These are phyloP conservation scores for Mycosarcoma mackinlayi DNA, from an alignment of 1,284 basidiomycete genomes.

Conservation along the genomic window DNA sequence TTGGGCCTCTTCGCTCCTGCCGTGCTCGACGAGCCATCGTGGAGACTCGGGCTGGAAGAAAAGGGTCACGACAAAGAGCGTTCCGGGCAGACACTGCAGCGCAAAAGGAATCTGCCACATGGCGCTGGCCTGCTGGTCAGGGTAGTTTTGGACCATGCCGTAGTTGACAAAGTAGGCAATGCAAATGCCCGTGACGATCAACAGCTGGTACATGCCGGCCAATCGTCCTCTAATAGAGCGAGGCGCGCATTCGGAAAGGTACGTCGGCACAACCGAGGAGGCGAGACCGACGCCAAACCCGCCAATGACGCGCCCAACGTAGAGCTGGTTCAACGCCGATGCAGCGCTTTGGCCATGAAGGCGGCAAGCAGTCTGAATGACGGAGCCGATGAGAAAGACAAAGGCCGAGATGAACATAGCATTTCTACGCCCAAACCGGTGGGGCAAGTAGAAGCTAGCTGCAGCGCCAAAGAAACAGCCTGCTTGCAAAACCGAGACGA, in stretches of 20 bases:
- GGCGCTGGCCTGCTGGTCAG: slow-evolving; percentile 28
- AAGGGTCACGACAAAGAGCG: slow-evolving; percentile 54
- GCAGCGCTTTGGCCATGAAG: slow-evolving; percentile 45
- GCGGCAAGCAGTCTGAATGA: slow-evolving; percentile 57
- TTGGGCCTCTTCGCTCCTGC: slow-evolving; percentile 30
- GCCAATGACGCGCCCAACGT: slow-evolving; percentile 55
- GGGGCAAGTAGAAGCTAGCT: slow-evolving; percentile 57
- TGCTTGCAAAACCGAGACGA: slow-evolving; percentile 60
- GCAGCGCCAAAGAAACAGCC: slow-evolving; percentile 65
- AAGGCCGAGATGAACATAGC: slow-evolving; percentile 56
- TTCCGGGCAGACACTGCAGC: slow-evolving; percentile 63
- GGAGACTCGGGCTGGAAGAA: slow-evolving; percentile 62
- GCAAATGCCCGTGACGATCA: slow-evolving; percentile 61
- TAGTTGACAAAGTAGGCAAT: slow-evolving; percentile 49
- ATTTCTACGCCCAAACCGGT: slow-evolving; percentile 56
- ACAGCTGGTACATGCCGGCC: slow-evolving; percentile 70
- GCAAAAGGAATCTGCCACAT: slow-evolving; percentile 64
- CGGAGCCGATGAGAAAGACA: slow-evolving; percentile 61
- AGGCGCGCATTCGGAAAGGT: slow-evolving; percentile 63
- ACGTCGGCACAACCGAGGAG: slow-evolving; percentile 62
- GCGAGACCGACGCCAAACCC: slow-evolving; percentile 47
- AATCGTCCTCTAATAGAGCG: slow-evolving; percentile 67
- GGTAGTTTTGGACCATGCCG: slow-evolving; percentile 36
- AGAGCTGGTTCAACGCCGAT: slow-evolving; percentile 56
- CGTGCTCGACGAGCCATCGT: slow-evolving; percentile 60